These are phyloP conservation scores for Didymella pomorum DNA, from an alignment of 2,329 filamentous ascomycete species.

Conservation along the genomic window DNA sequence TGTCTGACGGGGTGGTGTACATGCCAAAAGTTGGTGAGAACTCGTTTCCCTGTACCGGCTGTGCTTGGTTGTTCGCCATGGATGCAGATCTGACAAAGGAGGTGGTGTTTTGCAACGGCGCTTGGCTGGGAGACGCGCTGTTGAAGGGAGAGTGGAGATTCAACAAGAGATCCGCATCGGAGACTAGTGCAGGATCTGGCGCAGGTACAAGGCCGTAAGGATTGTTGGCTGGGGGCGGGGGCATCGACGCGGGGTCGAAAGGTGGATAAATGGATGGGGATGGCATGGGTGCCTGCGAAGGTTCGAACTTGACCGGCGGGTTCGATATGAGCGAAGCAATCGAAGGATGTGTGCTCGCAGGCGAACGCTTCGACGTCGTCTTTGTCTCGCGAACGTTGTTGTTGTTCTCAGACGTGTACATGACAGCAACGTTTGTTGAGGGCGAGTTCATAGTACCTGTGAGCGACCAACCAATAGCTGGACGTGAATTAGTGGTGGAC, in stretches of 20 bases:
- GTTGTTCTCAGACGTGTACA: slow-evolving; percentile 69
- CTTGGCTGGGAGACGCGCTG: slow-evolving; percentile 31
- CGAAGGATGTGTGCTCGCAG: slow-evolving; percentile 36
- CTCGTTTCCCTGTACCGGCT: slow-evolving; percentile 9
- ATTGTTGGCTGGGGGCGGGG: slow-evolving; percentile 40
- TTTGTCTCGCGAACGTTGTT: slow-evolving; percentile 37
- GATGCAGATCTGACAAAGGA: slow-evolving; percentile 32
- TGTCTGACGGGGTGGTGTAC: slow-evolving; percentile 38
- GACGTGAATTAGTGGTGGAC: slow-evolving; percentile 22
- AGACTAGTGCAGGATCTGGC: slow-evolving; percentile 49
- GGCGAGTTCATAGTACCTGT: slow-evolving; percentile 87
- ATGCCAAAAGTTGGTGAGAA: slow-evolving; percentile 39
- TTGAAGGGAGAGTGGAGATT: slow-evolving; percentile 59
- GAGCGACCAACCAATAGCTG: slow-evolving; percentile 83
- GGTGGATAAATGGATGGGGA: slow-evolving; percentile 35
- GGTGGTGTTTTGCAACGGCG: slow-evolving; percentile 28
- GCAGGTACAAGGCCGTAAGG: slow-evolving; percentile 34
- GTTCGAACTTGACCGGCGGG: slow-evolving; percentile 39
- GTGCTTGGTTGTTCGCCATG: slow-evolving; percentile 22
- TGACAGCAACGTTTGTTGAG: slow-evolving; percentile 80
- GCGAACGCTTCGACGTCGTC: slow-evolving; percentile 29
- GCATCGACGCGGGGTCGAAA: slow-evolving; percentile 43
- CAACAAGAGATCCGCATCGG: slow-evolving; percentile 59
- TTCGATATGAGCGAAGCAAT: slow-evolving; percentile 43
- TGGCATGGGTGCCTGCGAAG: slow-evolving; percentile 26